Conservation (phyloP, 2,329 filamentous ascomycete genomes). For the Epichloe sp. region DNA sequence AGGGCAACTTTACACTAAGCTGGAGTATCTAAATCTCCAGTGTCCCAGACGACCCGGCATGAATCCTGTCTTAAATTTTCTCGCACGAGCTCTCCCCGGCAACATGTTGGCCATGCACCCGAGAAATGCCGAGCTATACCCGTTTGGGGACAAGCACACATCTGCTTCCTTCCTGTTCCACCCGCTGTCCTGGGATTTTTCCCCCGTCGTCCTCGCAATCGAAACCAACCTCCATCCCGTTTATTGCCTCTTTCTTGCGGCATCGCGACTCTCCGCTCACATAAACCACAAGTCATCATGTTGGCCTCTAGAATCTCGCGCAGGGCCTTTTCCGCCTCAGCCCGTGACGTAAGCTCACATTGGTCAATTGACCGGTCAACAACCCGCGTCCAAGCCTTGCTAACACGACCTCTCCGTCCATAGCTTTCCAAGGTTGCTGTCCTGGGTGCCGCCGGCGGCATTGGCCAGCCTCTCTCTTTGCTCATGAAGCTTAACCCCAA, state of each 20-base stretch:
- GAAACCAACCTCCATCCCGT: constrained; percentile 5
- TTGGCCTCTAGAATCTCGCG: constrained; percentile 61
- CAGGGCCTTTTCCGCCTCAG: constrained; percentile 70
- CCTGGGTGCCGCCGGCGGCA: constrained; percentile 92
- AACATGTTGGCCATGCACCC: constrained; percentile 2
- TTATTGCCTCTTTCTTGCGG: constrained; percentile 8
- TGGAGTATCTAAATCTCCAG: too few species aligned
- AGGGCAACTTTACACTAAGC: too few species aligned
- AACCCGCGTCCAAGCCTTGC: background rate
- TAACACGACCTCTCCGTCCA: constrained; percentile 5
- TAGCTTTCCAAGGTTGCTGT: constrained; percentile 96
- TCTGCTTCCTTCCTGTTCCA: background rate
- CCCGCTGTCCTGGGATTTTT: constrained; percentile 8
- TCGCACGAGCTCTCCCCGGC: too few species aligned
- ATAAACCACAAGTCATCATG: constrained; percentile 37
- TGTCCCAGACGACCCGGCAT: too few species aligned
- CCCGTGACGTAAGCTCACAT: constrained; percentile 50
- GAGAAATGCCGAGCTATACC: constrained; percentile 12
- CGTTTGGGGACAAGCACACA: constrained; percentile 5
- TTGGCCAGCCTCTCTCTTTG: constrained; percentile 94
- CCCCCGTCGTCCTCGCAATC: constrained; percentile 12
- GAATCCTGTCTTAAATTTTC: too few species aligned
- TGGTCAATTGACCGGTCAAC: background rate
- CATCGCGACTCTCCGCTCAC: constrained; percentile 7
- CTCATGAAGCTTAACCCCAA: constrained; percentile 97